phyloP scores from a whole-genome alignment of 345 rosid species.

The Nephelium lappaceum region DNA sequence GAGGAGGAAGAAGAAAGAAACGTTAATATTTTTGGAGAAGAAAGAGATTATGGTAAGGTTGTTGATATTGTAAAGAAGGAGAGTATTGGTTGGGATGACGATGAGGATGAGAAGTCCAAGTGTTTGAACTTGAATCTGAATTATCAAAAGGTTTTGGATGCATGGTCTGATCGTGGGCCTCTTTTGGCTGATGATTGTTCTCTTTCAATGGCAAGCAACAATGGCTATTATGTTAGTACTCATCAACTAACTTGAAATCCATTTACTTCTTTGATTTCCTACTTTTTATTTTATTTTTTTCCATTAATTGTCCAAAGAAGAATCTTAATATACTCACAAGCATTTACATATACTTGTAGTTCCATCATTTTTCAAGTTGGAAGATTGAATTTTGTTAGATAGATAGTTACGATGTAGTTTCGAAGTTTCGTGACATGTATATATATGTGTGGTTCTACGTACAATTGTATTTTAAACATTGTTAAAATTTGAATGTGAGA shows the following conservation, averaged over 20 bases:
- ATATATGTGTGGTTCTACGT: no score
- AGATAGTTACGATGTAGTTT: background rate
- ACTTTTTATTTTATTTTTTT: background rate
- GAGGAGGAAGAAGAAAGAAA: constrained; percentile 22
- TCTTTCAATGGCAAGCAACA: constrained; percentile 29
- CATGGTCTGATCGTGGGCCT: constrained; percentile 63
- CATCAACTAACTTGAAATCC: background rate
- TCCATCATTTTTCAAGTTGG: background rate
- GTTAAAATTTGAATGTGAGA: background rate
- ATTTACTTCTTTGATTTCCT: constrained; percentile 16
- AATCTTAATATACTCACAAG: no score
- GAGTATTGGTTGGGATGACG: constrained; percentile 40
- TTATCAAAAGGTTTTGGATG: constrained; percentile 72
- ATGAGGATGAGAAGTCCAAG: constrained; percentile 34
- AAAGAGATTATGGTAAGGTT: background rate
- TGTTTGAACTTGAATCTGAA: constrained; percentile 66
- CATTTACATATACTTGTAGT: no score
- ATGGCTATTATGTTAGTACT: constrained; percentile 51
- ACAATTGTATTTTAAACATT: no score
- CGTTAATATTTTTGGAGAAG: constrained; percentile 19
- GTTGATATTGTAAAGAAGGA: constrained; percentile 33
- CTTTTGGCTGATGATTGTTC: constrained; percentile 42
- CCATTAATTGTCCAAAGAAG: background rate
- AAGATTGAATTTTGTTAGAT: background rate
- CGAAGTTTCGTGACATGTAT: background rate